A percentile compares a stretch with the other conserved stretches of the same genome.
Conservation (phyloP, 257 asterid genomes). For the Fraxinus pennsylvanica region DNA sequence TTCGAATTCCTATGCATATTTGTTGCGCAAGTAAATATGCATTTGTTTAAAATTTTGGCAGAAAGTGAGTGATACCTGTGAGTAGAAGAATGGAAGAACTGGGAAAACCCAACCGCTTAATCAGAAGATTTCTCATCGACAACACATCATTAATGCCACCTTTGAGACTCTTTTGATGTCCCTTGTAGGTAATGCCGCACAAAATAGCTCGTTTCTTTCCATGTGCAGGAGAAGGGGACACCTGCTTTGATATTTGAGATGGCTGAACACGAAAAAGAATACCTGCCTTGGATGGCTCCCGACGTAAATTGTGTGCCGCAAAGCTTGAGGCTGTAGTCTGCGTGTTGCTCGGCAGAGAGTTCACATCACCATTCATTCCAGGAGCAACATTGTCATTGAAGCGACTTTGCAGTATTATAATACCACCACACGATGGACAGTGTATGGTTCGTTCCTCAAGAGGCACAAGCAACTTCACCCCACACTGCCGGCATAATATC, state of each 20-base stretch:
- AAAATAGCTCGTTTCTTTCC: conserved; percentile 65
- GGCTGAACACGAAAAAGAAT: conserved; percentile 26
- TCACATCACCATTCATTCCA: conserved; percentile 22
- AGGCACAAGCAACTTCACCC: conserved; percentile 38
- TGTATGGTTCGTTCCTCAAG: conserved; percentile 34
- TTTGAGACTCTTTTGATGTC: conserved; percentile 46
- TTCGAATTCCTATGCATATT: too few relatives aligned
- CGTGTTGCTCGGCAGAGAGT: not conserved
- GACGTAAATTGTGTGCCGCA: conserved; percentile 16
- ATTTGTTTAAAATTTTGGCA: not conserved
- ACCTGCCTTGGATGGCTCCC: conserved; percentile 19
- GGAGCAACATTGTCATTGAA: conserved; percentile 20
- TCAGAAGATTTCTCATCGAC: conserved; percentile 50
- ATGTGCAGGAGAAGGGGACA: conserved; percentile 34
- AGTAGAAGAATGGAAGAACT: conserved; percentile 54
- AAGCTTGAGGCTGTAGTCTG: conserved; percentile 20
- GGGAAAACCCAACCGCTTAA: conserved; percentile 60
- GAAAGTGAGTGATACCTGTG: conserved; percentile 47
- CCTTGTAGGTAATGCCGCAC: conserved; percentile 66
- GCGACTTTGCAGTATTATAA: conserved; percentile 25
- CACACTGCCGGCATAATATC: conserved; percentile 50
- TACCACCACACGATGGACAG: conserved; percentile 50
- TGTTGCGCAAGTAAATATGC: too few relatives aligned
- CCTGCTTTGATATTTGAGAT: conserved; percentile 23
- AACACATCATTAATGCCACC: conserved; percentile 66